Evolutionary conservation across 225 moss, liverwort and hornwort genomes (phyloP).

Genomic region (Polytrichum formosum): DNA sequence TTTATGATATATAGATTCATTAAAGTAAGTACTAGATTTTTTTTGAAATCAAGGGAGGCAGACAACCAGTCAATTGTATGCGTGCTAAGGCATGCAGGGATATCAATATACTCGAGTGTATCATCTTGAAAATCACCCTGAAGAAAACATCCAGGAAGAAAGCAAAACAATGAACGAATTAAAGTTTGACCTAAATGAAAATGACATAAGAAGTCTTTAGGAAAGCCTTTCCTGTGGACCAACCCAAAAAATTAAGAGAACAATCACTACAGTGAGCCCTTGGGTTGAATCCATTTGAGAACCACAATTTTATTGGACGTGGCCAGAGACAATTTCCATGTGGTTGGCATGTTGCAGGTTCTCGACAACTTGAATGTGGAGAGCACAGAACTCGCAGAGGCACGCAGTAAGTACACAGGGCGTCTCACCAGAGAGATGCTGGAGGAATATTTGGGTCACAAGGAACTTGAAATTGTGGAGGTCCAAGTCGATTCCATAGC

Average conservation of each 20-base stretch:
- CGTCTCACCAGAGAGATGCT: constrained; percentile 73
- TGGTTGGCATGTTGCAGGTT: constrained; percentile 48
- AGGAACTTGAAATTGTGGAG: constrained; percentile 53
- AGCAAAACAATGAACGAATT: constrained; percentile 1
- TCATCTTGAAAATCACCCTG: constrained; percentile 15
- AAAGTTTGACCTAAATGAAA: background rate
- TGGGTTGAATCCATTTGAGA: too few species aligned
- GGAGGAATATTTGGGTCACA: constrained; percentile 59
- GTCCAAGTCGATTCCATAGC: constrained; percentile 18
- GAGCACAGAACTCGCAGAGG: constrained; percentile 59
- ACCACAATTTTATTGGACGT: too few species aligned
- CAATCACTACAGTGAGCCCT: too few species aligned
- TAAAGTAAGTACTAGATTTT: too few species aligned
- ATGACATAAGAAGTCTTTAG: background rate
- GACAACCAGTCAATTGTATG: too few species aligned
- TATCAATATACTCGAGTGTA: constrained; percentile 1
- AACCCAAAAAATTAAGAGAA: too few species aligned
- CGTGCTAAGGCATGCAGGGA: too few species aligned
- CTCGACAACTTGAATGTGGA: constrained; percentile 87
- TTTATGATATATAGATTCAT: too few species aligned
- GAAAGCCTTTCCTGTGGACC: background rate
- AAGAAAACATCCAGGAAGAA: constrained; percentile 7
- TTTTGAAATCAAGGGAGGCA: too few species aligned
- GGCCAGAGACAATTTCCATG: background rate
- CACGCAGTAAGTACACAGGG: constrained; percentile 73